phyloP scores from a whole-genome alignment of 257 asterid genomes.

The Fraxinus anomala region DNA sequence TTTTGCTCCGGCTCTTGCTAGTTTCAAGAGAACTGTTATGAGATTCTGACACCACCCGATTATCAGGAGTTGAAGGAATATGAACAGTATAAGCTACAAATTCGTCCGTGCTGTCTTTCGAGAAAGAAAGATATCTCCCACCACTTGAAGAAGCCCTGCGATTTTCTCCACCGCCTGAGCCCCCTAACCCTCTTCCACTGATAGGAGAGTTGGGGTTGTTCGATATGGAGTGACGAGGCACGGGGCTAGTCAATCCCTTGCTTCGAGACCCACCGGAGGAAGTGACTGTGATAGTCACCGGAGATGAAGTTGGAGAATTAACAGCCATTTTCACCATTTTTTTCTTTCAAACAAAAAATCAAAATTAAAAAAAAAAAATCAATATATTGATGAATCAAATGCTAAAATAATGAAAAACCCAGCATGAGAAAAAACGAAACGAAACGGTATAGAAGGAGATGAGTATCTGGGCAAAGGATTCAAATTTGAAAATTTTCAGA shows the following conservation, averaged over 20 bases:
- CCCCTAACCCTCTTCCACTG: constrained; percentile 27
- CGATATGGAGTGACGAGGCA: constrained; percentile 71
- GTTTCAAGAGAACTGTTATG: constrained; percentile 40
- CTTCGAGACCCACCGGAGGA: constrained; percentile 69
- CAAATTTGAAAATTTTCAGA: constrained; percentile 44
- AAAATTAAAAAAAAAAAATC: neutral
- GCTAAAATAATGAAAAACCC: neutral
- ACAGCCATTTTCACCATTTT: constrained; percentile 57
- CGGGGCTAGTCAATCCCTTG: constrained; percentile 67
- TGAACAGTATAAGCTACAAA: constrained; percentile 88
- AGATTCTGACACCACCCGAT: constrained; percentile 49
- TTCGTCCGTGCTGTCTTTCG: constrained; percentile 74
- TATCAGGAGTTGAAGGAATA: constrained; percentile 85
- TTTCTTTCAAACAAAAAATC: neutral
- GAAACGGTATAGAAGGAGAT: neutral
- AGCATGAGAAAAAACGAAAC: neutral
- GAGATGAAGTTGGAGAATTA: constrained; percentile 73
- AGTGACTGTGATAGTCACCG: constrained; percentile 77
- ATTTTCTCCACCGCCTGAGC: constrained; percentile 41
- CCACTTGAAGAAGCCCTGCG: constrained; percentile 47
- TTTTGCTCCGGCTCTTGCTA: constrained; percentile 44
- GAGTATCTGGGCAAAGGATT: constrained; percentile 20
- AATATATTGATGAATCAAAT: constrained; percentile 23
- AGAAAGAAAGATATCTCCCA: constrained; percentile 64
- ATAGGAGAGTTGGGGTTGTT: constrained; percentile 65